Base-by-base conservation (phyloP, 306 rosid genomes). In the Sindora glabra region DNA sequence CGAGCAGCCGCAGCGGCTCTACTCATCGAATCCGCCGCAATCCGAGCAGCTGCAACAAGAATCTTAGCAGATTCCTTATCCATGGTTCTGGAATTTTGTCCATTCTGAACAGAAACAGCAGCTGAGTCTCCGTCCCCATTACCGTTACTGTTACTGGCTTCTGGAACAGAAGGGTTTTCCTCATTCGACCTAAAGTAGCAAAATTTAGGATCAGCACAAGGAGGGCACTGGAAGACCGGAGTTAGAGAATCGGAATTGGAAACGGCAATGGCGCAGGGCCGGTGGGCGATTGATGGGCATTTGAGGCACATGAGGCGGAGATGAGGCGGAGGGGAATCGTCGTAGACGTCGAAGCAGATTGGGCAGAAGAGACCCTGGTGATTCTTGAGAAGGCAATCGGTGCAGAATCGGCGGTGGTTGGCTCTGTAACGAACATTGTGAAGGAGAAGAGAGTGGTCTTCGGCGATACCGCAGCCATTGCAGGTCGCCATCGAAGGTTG, bases 21-120 rank as follows among this genome's bases (percentile, higher is more conserved):
- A 3, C 23, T 56, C 84, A 84, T 69, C 2, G 82, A 72, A 0
- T 32, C 16, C 0, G 84, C 86, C 0, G 91, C 78, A 12, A 87
- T 76, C 62, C 58, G 75, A 1, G 95, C 77, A 0, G 92, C 86
- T 0, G 88, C 74, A 1, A 72, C 77, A 0, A 85, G 77, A 1
- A 72, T 79, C 57, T 65, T 79, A 14, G 81, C 75, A 3, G 72
- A 45, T 5, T 36, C 52, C 13, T 18, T 14, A 13, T 67, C 81
- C 2, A 78, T 18, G 7, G 36, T 24, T 32, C 71, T 63, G 3
- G 32, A 23, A 12, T 30, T 39, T 21, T 52, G 15, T 1, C 23
- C 29, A 22, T 6, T 51, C 25, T 16, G 58, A 18, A 14, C 13
- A 36, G 18, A 27, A 48, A 18, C 37, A 19, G 42, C 46, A 46